phyloP scores from a whole-genome alignment of 208 protist genomes.

The Leishmania major region DNA sequence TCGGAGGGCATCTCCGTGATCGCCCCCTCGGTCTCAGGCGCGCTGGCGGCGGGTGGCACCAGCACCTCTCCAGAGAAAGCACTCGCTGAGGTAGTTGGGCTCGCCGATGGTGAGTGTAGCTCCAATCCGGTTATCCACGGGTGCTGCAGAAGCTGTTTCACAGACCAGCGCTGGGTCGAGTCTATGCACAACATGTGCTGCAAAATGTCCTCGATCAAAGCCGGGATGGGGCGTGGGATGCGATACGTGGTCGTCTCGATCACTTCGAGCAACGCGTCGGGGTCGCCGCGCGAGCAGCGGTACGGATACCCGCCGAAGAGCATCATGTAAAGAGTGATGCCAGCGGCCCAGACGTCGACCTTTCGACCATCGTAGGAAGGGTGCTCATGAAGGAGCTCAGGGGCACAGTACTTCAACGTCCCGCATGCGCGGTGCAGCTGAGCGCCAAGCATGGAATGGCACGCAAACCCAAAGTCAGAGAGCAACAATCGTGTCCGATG shows the following conservation, averaged over 20 bases:
- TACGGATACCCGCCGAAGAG: constrained; percentile 95
- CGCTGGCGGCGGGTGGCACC: background rate
- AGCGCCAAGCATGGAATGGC: constrained; percentile 46
- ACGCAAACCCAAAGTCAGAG: constrained; percentile 91
- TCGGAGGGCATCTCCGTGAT: constrained; percentile 17
- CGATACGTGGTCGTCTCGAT: constrained; percentile 60
- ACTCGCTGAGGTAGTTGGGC: background rate
- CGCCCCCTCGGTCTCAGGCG: background rate
- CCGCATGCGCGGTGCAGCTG: constrained; percentile 70
- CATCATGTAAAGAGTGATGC: constrained; percentile 90
- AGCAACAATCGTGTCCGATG: constrained; percentile 57
- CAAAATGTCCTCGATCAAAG: constrained; percentile 56
- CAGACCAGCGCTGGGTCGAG: constrained; percentile 70
- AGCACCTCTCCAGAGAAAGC: background rate
- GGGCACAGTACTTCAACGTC: constrained; percentile 83
- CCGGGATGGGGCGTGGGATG: constrained; percentile 59
- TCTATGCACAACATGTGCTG: constrained; percentile 76
- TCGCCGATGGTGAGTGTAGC: constrained; percentile 8
- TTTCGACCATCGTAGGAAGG: constrained; percentile 90
- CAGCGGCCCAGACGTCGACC: constrained; percentile 89
- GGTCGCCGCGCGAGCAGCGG: constrained; percentile 41
- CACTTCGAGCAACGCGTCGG: constrained; percentile 60
- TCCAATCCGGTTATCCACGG: constrained; percentile 57
- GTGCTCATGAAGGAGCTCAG: constrained; percentile 71
- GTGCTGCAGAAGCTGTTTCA: constrained; percentile 79